Percentiles rank a stretch among this genome's conserved stretches.
Evolutionary conservation across 169 alveolate genomes (phyloP).

Genomic region (Cryptosporidium viatorum): DNA sequence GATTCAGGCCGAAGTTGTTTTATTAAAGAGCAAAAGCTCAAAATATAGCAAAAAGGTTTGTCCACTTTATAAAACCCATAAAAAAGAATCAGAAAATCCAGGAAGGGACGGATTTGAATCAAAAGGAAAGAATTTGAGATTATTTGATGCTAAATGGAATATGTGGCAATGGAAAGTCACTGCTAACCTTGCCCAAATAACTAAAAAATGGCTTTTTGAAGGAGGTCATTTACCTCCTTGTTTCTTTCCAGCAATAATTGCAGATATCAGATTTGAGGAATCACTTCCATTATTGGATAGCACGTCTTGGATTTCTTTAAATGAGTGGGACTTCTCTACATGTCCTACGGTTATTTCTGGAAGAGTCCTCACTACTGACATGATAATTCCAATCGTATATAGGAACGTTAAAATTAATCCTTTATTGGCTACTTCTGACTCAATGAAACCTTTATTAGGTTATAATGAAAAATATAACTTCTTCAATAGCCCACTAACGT

Average conservation of each 20-base stretch:
- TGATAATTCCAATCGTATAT: conserved; percentile 48
- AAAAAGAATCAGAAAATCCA: not conserved
- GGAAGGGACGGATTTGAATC: not conserved
- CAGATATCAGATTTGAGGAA: conserved; percentile 62
- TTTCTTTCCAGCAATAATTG: conserved; percentile 73
- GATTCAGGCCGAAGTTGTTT: conserved; percentile 57
- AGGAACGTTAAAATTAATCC: conserved; percentile 52
- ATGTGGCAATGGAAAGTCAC: conserved; percentile 75
- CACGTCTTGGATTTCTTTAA: conserved; percentile 55
- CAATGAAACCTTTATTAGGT: conserved; percentile 52
- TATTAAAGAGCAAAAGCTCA: conserved; percentile 12
- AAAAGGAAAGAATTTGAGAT: conserved; percentile 12
- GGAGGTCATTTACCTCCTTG: conserved; percentile 75
- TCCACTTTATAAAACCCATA: not conserved
- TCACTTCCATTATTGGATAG: conserved; percentile 60
- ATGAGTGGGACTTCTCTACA: conserved; percentile 63
- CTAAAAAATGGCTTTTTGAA: conserved; percentile 66
- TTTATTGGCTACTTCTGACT: conserved; percentile 62
- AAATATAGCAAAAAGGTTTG: not conserved
- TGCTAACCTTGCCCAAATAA: conserved; percentile 64
- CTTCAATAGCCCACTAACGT: conserved; percentile 43
- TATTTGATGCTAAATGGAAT: conserved; percentile 65
- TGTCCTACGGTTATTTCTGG: conserved; percentile 66
- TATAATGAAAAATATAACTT: conserved; percentile 54
- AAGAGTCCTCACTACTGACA: conserved; percentile 71